A percentile compares a stretch with the other conserved stretches of the same genome.
Evolutionary conservation across 176 grass and related monocot genomes (phyloP).

Genomic region (Ampelocalamus luodianensis): DNA sequence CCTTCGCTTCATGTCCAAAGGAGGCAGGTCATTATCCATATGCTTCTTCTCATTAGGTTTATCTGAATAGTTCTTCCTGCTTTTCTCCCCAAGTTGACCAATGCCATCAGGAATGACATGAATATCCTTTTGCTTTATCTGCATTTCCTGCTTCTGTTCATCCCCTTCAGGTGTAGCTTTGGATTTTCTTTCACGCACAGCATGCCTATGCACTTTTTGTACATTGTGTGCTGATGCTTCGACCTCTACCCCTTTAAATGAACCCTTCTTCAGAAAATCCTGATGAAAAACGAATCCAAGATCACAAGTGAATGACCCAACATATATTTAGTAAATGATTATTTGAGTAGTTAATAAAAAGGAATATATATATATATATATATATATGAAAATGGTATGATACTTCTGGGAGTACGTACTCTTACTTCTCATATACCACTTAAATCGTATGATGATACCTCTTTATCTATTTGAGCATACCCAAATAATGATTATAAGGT

Average conservation of each 20-base stretch:
- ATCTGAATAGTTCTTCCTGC: constrained; percentile 41
- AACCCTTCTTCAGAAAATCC: constrained; percentile 58
- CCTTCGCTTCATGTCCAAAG: constrained; percentile 42
- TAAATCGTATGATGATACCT: no score
- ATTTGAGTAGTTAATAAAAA: constrained; percentile 14
- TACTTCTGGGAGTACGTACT: no score
- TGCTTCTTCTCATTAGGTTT: constrained; percentile 51
- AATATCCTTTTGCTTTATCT: constrained; percentile 71
- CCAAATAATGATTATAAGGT: no score
- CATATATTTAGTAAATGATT: constrained; percentile 20
- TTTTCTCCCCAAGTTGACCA: constrained; percentile 46
- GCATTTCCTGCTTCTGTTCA: constrained; percentile 50
- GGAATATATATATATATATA: not conserved
- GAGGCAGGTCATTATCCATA: constrained; percentile 40
- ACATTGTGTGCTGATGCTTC: constrained; percentile 45
- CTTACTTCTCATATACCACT: no score
- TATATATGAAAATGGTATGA: no score
- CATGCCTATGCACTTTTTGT: constrained; percentile 40
- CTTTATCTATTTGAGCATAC: no score
- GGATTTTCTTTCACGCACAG: constrained; percentile 51
- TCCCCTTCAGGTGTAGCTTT: constrained; percentile 33
- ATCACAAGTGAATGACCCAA: constrained; percentile 8
- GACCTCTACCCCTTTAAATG: constrained; percentile 44
- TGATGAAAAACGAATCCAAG: constrained; percentile 23
- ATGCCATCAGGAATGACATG: constrained; percentile 62